Evolutionary conservation across 1,139 yeast species (phyloP).

Genomic region (Scheffersomyces segobiensis): DNA sequence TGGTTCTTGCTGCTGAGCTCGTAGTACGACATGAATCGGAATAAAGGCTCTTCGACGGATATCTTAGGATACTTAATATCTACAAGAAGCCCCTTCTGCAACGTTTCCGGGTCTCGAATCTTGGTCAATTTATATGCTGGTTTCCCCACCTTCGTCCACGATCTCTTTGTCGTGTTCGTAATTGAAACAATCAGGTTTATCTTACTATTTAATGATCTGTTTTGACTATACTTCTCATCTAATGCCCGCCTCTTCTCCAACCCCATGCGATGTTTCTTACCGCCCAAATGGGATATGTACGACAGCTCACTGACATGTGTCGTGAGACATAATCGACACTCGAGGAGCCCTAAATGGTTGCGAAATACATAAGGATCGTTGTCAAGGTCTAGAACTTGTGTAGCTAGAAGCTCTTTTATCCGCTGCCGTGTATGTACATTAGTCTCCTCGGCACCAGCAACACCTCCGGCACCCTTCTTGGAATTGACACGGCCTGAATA

Average conservation of each 20-base stretch:
- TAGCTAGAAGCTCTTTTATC: conserved; percentile 61
- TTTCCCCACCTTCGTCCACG: conserved; percentile 63
- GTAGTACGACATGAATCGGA: conserved; percentile 71
- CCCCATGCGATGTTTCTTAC: conserved; percentile 71
- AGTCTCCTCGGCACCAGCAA: conserved; percentile 68
- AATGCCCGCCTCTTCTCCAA: conserved; percentile 56
- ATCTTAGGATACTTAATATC: conserved; percentile 58
- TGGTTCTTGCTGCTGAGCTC: conserved; percentile 58
- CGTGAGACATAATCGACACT: conserved; percentile 76
- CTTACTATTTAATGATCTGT: background rate
- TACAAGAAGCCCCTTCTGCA: conserved; percentile 61
- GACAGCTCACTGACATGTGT: conserved; percentile 75
- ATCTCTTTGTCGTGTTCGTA: conserved; percentile 37
- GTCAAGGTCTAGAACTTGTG: conserved; percentile 61
- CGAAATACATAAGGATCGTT: conserved; percentile 76
- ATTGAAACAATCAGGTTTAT: conserved; percentile 12
- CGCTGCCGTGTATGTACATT: conserved; percentile 68
- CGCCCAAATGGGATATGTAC: conserved; percentile 77
- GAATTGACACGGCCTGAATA: conserved; percentile 47
- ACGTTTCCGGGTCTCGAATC: conserved; percentile 58
- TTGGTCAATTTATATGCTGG: conserved; percentile 72
- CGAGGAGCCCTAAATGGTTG: conserved; percentile 72
- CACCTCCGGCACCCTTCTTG: conserved; percentile 63
- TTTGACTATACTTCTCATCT: conserved; percentile 34
- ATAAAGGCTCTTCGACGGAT: conserved; percentile 53